Evolutionary conservation across 2,329 filamentous ascomycete genomes (phyloP).

Genomic region (Fusarium dlaminii): DNA sequence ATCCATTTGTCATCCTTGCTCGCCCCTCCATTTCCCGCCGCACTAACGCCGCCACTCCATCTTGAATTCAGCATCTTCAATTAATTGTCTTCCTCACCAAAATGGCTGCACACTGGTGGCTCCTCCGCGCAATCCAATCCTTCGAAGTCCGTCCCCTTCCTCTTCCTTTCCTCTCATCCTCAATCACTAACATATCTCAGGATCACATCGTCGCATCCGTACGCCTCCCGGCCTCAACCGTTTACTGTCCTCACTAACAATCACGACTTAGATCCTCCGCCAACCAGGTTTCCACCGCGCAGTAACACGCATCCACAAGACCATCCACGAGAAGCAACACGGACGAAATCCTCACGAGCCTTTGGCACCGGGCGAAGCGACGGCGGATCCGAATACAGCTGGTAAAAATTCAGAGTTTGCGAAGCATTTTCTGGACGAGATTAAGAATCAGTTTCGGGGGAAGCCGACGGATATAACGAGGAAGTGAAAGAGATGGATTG

Average conservation of each 20-base stretch:
- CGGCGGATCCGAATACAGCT: conserved; percentile 50
- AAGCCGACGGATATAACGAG: conserved; percentile 52
- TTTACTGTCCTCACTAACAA: conserved; percentile 2
- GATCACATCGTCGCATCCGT: conserved; percentile 49
- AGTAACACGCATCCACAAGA: conserved; percentile 62
- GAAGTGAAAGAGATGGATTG: conserved; percentile 28
- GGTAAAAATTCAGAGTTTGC: conserved; percentile 49
- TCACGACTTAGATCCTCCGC: conserved; percentile 55
- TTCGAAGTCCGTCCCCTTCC: conserved; percentile 43
- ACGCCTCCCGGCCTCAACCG: neutral
- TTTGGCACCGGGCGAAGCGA: conserved; percentile 62
- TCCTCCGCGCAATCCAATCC: conserved; percentile 47
- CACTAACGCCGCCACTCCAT: neutral
- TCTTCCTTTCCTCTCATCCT: rapidly evolving
- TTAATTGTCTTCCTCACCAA: neutral
- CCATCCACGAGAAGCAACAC: conserved; percentile 58
- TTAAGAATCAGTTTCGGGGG: conserved; percentile 60
- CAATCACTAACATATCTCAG: conserved; percentile 35
- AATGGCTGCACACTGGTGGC: conserved; percentile 49
- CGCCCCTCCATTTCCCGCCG: conserved; percentile 16
- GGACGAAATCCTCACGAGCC: conserved; percentile 62
- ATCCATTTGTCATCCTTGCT: conserved; percentile 24
- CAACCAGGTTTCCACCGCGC: conserved; percentile 62
- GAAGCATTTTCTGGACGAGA: conserved; percentile 60
- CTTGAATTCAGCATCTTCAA: neutral